Evolutionary conservation across 2,329 filamentous ascomycete species (phyloP), one percentile per base, ranked within the genome.

Genomic region (Aspergillus udagawae): DNA sequence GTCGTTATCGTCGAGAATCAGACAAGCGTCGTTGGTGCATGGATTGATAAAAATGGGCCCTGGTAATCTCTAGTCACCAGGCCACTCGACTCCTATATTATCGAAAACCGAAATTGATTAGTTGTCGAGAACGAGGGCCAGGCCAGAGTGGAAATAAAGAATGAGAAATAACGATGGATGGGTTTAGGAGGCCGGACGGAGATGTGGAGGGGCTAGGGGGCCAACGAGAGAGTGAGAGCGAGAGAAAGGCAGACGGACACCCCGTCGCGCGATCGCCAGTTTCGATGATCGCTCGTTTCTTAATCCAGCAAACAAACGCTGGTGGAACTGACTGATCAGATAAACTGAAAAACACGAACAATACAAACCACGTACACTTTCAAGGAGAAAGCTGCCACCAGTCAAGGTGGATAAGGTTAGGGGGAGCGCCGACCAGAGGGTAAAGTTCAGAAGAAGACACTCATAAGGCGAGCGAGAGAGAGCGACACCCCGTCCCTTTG

Each of bases 201-300:
- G 67, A 63, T 63, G 68, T 70, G 70, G 70, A 72, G 69, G 69
- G 70, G 70, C 69, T 69, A 67, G 66, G 69, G 69, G 62, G 60
- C 60, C 54, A 60, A 54, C 59, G 55, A 61, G 60, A 59, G 41
- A 45, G 42, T 10, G 42, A 45, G 42, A 45, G 42, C 55, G 60
- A 53, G 50, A 57, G 49, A 51, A 59, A 52, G 58, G 63, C 58
- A 61, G 32, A 38, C 14, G 32, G 32, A 14, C 32, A 38, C 32
- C 61, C 55, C 60, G 50, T 62, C 58, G 60, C 58, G 60, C 60
- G 61, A 63, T 62, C 61, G 60, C 63, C 63, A 59, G 54, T 54
- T 60, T 59, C 52, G 59, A 61, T 64, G 32, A 38, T 38, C 60
- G 54, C 54, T 61, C 54, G 54, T 58, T 60, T 17, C 32, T 38